Conservation (phyloP, 106 monocot genomes). For the Apostasia shenzhenica region DNA sequence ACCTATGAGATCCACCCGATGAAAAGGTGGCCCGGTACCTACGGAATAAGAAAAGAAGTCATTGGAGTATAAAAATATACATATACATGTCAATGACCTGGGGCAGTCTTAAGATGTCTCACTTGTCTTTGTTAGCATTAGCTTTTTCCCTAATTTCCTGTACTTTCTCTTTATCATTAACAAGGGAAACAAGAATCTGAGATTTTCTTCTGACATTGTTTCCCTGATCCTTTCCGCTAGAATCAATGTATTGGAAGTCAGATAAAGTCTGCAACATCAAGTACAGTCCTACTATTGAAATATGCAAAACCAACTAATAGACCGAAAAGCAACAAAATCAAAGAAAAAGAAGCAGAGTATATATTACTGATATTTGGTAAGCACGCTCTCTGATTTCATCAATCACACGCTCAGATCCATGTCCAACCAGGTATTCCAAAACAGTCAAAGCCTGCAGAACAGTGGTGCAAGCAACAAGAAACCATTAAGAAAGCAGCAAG, state of each 20-base stretch:
- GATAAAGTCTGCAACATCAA: constrained; percentile 55
- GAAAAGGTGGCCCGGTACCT: constrained; percentile 49
- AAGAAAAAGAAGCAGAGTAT: not conserved
- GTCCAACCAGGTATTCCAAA: constrained; percentile 84
- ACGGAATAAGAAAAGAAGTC: constrained; percentile 6
- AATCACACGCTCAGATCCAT: constrained; percentile 89
- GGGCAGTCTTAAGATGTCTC: constrained; percentile 4
- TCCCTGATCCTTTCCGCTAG: constrained; percentile 82
- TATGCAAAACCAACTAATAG: not conserved
- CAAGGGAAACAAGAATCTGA: constrained; percentile 68
- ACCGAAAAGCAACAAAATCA: not conserved
- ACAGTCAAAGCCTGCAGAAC: constrained; percentile 60
- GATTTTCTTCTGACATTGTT: constrained; percentile 89
- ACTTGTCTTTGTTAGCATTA: constrained; percentile 70
- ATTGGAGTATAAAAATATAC: not conserved
- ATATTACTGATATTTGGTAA: constrained; percentile 79
- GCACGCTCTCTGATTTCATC: constrained; percentile 89
- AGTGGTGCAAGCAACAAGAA: constrained; percentile 2
- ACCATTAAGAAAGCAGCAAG: not conserved
- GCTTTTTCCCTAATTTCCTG: constrained; percentile 87
- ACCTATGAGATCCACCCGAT: constrained; percentile 39
- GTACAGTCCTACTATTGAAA: not conserved
- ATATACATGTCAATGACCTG: not conserved
- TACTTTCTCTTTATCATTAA: constrained; percentile 90
- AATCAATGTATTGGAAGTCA: constrained; percentile 91